Evolutionary conservation across 1,139 yeast species (phyloP).

Genomic region (Diutina ranongensis): DNA sequence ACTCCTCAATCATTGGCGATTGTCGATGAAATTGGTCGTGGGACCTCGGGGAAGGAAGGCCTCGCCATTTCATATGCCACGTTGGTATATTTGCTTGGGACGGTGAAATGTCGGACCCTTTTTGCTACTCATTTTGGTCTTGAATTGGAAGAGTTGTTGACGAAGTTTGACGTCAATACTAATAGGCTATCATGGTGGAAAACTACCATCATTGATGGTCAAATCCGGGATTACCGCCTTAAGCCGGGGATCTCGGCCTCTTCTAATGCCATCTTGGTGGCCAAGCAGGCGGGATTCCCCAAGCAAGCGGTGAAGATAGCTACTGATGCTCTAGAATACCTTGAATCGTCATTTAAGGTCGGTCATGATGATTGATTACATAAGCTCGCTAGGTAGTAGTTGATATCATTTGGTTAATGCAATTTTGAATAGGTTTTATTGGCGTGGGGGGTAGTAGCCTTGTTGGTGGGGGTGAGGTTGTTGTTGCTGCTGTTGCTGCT

Average conservation of each 20-base stretch:
- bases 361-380: neutral
- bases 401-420: neutral
- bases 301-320: constrained; percentile 43
- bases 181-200: constrained; percentile 34
- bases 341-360: neutral
- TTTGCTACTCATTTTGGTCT: constrained; percentile 92
- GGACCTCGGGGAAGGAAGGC: constrained; percentile 87
- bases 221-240: constrained; percentile 49
- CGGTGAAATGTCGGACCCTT: constrained; percentile 60
- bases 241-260: constrained; percentile 61
- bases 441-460: constrained; percentile 3
- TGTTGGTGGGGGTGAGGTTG: constrained; percentile 4
- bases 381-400: neutral
- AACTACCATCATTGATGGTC: constrained; percentile 33
- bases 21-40: constrained; percentile 93
- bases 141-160: constrained; percentile 36
- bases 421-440: neutral
- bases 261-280: constrained; percentile 82
- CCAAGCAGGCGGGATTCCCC: constrained; percentile 80
- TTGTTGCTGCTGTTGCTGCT: too few species aligned
- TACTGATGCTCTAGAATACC: constrained; percentile 16
- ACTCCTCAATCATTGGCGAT: constrained; percentile 72
- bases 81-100: constrained; percentile 40
- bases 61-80: constrained; percentile 84
- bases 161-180: constrained; percentile 16